Evolutionary conservation across 192 early-diverging fungal species (phyloP).

Genomic region (Linnemannia elongata): DNA sequence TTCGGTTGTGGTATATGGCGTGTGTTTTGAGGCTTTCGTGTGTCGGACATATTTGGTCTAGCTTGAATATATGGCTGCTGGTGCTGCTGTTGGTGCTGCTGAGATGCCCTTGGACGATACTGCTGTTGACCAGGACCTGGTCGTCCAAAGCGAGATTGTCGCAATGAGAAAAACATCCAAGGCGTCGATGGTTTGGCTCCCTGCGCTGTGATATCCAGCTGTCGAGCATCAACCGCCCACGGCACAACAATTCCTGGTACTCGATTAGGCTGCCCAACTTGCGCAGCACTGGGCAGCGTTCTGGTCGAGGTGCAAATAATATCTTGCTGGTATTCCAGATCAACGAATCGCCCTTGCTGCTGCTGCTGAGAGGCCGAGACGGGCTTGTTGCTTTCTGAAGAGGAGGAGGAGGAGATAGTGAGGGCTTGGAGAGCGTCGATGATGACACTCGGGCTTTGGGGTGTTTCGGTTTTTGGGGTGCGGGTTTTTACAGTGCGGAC

Average conservation of each 20-base stretch:
- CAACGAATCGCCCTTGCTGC: not conserved
- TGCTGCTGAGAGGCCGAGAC: not conserved
- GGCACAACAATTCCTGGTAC: not conserved
- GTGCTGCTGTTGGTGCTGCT: not conserved
- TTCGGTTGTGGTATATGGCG: not conserved
- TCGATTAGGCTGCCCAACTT: not conserved
- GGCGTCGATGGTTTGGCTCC: not conserved
- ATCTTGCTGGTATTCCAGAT: slow-evolving; percentile 23
- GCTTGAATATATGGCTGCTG: not conserved
- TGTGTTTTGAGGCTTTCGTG: not conserved
- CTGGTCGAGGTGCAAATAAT: slow-evolving; percentile 28
- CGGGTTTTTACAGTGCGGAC: slow-evolving; percentile 8
- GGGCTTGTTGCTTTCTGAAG: not conserved
- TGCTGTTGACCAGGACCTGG: slow-evolving; percentile 1
- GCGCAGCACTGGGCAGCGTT: not conserved
- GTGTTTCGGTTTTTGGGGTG: not conserved
- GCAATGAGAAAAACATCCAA: not conserved
- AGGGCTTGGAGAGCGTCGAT: slow-evolving; percentile 3
- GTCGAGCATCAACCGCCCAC: slow-evolving; percentile 1
- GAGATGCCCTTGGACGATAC: not conserved
- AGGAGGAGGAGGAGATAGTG: not conserved
- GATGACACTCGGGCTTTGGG: slow-evolving; percentile 23
- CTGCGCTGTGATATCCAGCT: not conserved
- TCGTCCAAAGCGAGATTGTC: not conserved
- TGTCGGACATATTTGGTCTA: not conserved